Conservation (phyloP, 108 stramenopile genomes). For the Cylindrotheca fusiformis region DNA sequence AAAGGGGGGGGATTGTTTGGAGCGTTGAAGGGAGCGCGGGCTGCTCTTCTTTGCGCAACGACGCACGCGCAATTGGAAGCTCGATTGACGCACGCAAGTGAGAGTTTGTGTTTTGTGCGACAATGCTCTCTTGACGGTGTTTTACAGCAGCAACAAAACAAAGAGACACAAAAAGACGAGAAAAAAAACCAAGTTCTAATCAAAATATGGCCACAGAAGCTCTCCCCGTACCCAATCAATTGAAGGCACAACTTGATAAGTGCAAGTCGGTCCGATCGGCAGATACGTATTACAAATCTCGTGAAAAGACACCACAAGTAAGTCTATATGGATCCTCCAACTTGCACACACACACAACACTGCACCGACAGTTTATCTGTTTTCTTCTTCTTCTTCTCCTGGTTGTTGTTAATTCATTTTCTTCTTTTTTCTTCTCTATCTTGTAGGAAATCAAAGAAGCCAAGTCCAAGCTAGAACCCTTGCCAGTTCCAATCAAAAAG, state of each 20-base stretch:
- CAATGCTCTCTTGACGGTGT: no score
- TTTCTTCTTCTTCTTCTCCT: no score
- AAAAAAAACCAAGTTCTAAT: no score
- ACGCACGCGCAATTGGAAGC: no score
- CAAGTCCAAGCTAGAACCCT: conserved; percentile 14
- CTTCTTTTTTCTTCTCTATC: neutral
- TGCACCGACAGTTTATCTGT: neutral
- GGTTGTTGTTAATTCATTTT: conserved; percentile 6
- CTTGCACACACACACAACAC: neutral
- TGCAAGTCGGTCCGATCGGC: conserved; percentile 44
- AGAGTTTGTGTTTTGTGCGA: no score
- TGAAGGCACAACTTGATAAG: conserved; percentile 38
- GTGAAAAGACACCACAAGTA: conserved; percentile 38
- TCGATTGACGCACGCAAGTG: no score
- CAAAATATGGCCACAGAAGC: conserved; percentile 14
- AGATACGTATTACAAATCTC: conserved; percentile 34
- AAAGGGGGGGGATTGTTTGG: no score
- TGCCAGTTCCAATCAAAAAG: neutral
- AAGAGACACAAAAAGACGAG: no score
- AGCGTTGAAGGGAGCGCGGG: no score
- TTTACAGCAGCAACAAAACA: no score
- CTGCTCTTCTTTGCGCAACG: no score
- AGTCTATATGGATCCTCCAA: conserved; percentile 3
- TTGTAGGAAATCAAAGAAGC: conserved; percentile 18
- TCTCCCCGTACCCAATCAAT: conserved; percentile 37